Evolutionary conservation across 1,139 yeast genomes (phyloP), one percentile per base, ranked within the genome.

Genomic region (Suhomyces taliae): DNA sequence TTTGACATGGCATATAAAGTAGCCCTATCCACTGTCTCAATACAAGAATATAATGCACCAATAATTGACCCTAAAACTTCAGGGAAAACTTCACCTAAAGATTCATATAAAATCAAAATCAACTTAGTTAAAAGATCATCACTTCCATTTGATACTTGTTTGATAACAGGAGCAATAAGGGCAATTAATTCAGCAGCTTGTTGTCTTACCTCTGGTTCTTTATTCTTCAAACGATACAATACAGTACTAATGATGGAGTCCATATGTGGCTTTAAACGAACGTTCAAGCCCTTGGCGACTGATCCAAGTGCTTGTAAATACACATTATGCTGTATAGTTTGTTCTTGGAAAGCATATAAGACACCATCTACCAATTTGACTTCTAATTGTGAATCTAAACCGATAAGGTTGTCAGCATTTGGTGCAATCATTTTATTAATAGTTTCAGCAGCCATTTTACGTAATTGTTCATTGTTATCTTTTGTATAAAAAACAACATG

Each of bases 81-180:
- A 0, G 99, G 99, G 54, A 85, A 90, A 7, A 88, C 95, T 60
- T 95, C 99, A 24, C 99, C 99, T 15, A 95, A 74, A 14, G 95
- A 88, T 62, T 95, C 99, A 63, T 87, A 90, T 36, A 95, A 71
- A 15, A 90, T 85, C 27, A 87, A 79, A 6, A 91, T 85, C 46
- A 93, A 71, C 58, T 85, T 87, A 48, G 78, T 76, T 57, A 90
- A 65, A 45, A 88, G 66, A 6, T 75, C 82, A 39, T 78, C 80
- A 55, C 87, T 89, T 19, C 41, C 47, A 24, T 47, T 47, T n/a
- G 48, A 29, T 60, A 97, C 89, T 11, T 71, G 62, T 52, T 81
- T 81, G 50, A 91, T 77, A 1, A 83, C 85, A 2, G 88, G 83
- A 0, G 93, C 86, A 31, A 89, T 71, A 14, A 79, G 73, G 1